These are phyloP conservation scores for Aplosporella prunicola DNA, from an alignment of 2,329 filamentous ascomycete species.

Conservation along the genomic window DNA sequence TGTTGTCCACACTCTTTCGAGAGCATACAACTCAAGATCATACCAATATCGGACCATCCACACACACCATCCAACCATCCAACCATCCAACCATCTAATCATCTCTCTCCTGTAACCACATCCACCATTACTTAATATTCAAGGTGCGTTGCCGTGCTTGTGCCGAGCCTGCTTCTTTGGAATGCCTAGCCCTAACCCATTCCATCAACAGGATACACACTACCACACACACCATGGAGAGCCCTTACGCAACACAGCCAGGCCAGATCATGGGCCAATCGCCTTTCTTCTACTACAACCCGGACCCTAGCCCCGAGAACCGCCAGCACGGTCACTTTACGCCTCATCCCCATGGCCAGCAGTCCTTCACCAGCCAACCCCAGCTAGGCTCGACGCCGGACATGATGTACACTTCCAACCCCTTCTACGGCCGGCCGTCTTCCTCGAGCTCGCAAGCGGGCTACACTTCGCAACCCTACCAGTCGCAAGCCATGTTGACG, in stretches of 20 bases:
- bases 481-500: constrained; percentile 56
- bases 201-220: constrained; percentile 16
- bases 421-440: constrained; percentile 45
- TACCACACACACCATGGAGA: constrained; percentile 49
- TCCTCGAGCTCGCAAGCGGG: constrained; percentile 55
- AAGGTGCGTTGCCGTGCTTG: neutral
- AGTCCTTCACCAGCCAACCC: constrained; percentile 32
- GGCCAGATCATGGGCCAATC: constrained; percentile 59
- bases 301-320: constrained; percentile 60
- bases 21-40: no score
- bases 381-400: constrained; percentile 28
- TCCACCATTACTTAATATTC: neutral
- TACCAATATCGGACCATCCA: constrained; percentile 20
- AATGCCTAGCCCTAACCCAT: neutral
- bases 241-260: constrained; percentile 45
- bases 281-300: constrained; percentile 80
- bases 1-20: constrained; percentile 33
- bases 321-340: constrained; percentile 70
- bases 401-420: constrained; percentile 35
- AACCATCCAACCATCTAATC: no score
- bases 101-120: neutral
- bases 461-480: constrained; percentile 42
- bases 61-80: no score
- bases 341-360: constrained; percentile 46
- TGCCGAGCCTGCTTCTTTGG: neutral